Percentiles rank a stretch among this genome's conserved stretches.
Evolutionary conservation across 345 rosid species (phyloP).

Genomic region (Euphorbia pulcherrima): DNA sequence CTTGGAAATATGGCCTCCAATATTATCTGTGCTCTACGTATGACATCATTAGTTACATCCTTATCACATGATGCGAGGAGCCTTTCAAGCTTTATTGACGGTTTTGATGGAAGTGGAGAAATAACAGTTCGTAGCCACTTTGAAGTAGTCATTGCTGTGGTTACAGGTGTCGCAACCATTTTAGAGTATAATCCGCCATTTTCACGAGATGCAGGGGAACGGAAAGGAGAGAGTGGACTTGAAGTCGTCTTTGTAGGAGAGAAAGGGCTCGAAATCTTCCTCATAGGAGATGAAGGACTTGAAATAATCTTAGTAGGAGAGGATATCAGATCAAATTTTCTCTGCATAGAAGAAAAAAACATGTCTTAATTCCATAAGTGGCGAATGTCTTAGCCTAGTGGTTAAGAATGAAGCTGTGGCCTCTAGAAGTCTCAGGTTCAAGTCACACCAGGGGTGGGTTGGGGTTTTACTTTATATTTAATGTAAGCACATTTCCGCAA

Average conservation of each 20-base stretch:
- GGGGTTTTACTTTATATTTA: too few species aligned
- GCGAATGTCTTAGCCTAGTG: too few species aligned
- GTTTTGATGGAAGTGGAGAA: conserved; percentile 76
- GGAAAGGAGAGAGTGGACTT: conserved; percentile 78
- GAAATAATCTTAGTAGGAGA: conserved; percentile 41
- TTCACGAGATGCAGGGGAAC: conserved; percentile 62
- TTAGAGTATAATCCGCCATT: conserved; percentile 47
- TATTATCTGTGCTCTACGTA: conserved; percentile 74
- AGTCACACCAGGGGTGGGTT: too few species aligned
- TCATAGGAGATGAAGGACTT: conserved; percentile 49
- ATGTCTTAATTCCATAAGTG: neutral
- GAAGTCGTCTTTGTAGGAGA: conserved; percentile 49
- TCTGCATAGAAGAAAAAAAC: conserved; percentile 30
- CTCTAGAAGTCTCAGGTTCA: too few species aligned
- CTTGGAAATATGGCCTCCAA: conserved; percentile 91
- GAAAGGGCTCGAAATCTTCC: neutral
- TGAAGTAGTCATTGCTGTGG: conserved; percentile 93
- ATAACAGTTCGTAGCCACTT: conserved; percentile 88
- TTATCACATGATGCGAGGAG: conserved; percentile 73
- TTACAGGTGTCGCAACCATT: conserved; percentile 80
- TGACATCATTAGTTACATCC: conserved; percentile 75
- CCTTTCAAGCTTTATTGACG: conserved; percentile 61
- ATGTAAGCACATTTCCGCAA: neutral
- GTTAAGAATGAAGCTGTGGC: too few species aligned
- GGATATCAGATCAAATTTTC: conserved; percentile 66